Evolutionary conservation across 352 stramenopile genomes (phyloP), one percentile per base, ranked within the genome.

Genomic region (Pythium periplocum): DNA sequence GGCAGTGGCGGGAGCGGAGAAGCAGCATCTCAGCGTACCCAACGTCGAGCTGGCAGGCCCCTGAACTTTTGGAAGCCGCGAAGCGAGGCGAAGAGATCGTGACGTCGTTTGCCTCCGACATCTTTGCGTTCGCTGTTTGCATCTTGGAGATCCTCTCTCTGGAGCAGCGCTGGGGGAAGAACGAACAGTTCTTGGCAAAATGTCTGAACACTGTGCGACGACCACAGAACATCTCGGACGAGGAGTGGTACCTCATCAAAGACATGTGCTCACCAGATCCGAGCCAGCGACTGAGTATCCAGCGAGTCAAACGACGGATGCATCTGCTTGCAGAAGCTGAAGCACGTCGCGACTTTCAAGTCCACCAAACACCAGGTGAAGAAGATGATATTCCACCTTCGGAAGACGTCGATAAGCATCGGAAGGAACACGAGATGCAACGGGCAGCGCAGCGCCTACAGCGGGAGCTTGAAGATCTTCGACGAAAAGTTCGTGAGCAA

Each of bases 81-180:
- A 42, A 54, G n/a, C 41, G 43, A 9, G 59, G 59, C 7, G 48
- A 58, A 11, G 11, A 12, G 1, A 11, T 60, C 34, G 35, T 57
- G 17, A 40, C 59, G 1, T 68, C 62, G 2, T 60, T 64, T 31
- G 49, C 66, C 43, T 69, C 67, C 0, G 72, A 83, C 31, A 51
- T 86, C 1, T 83, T 73, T 42, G 64, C 70, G n/a, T 68, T 86
- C n/a, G 75, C 61, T 1, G 67, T 82, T 49, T 83, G 70, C 45
- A 66, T 86, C 12, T 9, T 83, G 9, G 49, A 67, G 54, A 31
- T 67, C 6, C 30, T 67, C 31, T 49, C 53, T 1, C 31, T 17
- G 2, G 31, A 59, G 6, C 17, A 50, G 1, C 51, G 38, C 12
- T 52, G 38, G 32, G n/a, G 30, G 4, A 36, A 48, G 10, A 44